phyloP scores from a whole-genome alignment of 495 filamentous ascomycete species.

The Annulohypoxylon stygium region DNA sequence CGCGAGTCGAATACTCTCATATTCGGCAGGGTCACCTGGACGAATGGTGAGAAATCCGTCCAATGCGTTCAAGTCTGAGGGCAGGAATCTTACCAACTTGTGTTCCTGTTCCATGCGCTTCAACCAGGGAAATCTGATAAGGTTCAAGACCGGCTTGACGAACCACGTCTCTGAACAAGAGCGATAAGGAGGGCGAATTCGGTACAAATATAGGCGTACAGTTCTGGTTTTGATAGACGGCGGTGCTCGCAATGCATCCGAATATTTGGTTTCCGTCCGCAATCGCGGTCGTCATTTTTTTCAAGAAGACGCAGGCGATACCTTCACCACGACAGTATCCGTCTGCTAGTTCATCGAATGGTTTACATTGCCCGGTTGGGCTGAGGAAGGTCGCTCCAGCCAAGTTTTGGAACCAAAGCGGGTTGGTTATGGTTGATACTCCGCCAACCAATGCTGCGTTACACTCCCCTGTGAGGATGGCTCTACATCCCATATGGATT shows the following conservation, averaged over 20 bases:
- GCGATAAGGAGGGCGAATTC: not conserved
- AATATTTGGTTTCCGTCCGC: constrained; percentile 71
- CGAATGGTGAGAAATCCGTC: too few relatives aligned
- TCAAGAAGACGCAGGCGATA: constrained; percentile 69
- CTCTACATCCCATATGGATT: constrained; percentile 55
- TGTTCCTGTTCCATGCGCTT: constrained; percentile 62
- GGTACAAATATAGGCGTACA: constrained; percentile 7
- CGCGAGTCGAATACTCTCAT: constrained; percentile 42
- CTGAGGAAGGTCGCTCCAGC: constrained; percentile 54
- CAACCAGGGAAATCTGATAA: constrained; percentile 23
- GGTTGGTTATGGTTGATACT: constrained; percentile 6
- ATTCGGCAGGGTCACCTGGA: constrained; percentile 50
- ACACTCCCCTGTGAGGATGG: constrained; percentile 54
- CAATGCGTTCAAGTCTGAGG: too few relatives aligned
- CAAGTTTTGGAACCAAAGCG: constrained; percentile 43
- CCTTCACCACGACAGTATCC: constrained; percentile 75
- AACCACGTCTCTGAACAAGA: constrained; percentile 8
- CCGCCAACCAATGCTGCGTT: constrained; percentile 53
- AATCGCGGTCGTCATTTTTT: constrained; percentile 68
- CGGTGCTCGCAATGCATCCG: constrained; percentile 65
- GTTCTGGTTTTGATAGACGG: constrained; percentile 64
- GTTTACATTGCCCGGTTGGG: constrained; percentile 60
- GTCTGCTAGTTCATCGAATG: constrained; percentile 71
- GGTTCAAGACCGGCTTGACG: constrained; percentile 8
- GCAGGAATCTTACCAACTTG: constrained; percentile 37